A percentile compares a stretch with the other conserved stretches of the same genome.
Conservation (phyloP, 805 yeast species). For the Saccharomycopsis guyanensis region DNA sequence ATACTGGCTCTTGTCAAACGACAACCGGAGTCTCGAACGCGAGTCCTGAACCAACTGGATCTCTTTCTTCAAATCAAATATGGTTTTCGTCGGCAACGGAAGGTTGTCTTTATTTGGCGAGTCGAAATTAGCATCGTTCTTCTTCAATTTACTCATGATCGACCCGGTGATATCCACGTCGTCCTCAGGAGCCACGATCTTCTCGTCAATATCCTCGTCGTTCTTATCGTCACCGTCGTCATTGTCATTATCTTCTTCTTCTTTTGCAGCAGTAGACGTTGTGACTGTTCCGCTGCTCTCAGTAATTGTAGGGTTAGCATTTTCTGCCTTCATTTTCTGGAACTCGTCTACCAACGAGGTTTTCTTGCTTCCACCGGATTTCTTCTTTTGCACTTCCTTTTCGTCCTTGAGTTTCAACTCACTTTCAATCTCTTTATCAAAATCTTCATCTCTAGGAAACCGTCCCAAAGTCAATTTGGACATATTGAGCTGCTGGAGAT, state of each 20-base stretch:
- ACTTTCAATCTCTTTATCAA: slow-evolving; percentile 73
- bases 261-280: slow-evolving; percentile 5
- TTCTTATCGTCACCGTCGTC: slow-evolving; percentile 25
- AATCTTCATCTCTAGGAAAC: slow-evolving; percentile 80
- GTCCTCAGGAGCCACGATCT: slow-evolving; percentile 15
- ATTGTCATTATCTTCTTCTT: slow-evolving; percentile 20
- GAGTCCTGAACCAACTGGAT: slow-evolving; percentile 76
- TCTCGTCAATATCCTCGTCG: slow-evolving; percentile 12
- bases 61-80: slow-evolving; percentile 72
- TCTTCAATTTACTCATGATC: slow-evolving; percentile 28
- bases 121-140: slow-evolving; percentile 36
- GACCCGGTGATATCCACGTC: slow-evolving; percentile 23
- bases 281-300: slow-evolving; percentile 9
- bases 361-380: slow-evolving; percentile 25
- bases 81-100: slow-evolving; percentile 81
- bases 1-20: slow-evolving; percentile 48
- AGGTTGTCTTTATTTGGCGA: slow-evolving; percentile 68
- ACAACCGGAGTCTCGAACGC: slow-evolving; percentile 52
- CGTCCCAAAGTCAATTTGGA: slow-evolving; percentile 75
- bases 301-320: slow-evolving; percentile 21
- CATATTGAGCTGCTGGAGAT: slow-evolving; percentile 53
- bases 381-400: slow-evolving; percentile 38
- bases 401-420: slow-evolving; percentile 78
- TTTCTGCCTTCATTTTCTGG: slow-evolving; percentile 47
- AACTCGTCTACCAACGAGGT: slow-evolving; percentile 59